Conservation (phyloP, 2,329 filamentous ascomycete genomes). For the Orbilia blumenaviensis region DNA sequence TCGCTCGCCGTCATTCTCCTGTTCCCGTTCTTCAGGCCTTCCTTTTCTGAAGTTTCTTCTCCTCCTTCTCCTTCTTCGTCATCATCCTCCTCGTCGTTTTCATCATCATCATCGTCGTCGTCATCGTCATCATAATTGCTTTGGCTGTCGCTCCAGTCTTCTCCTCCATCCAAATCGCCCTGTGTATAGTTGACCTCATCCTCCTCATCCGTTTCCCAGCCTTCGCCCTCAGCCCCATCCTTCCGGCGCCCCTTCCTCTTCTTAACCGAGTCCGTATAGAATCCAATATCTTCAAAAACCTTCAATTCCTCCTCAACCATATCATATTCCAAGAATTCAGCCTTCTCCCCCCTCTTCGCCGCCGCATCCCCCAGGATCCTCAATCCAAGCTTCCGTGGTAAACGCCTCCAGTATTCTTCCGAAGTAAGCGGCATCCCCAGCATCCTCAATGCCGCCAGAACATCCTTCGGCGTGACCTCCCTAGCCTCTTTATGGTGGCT, state of each 20-base stretch:
- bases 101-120: not conserved
- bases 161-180: not conserved
- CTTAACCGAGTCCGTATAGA: not conserved
- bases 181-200: slow-evolving; percentile 5
- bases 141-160: not conserved
- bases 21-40: not conserved
- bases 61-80: not conserved
- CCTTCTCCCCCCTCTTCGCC: slow-evolving; percentile 6
- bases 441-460: slow-evolving; percentile 33
- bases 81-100: slow-evolving; percentile 2
- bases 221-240: not conserved
- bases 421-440: slow-evolving; percentile 47
- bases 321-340: slow-evolving; percentile 29
- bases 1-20: slow-evolving; percentile 6
- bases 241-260: not conserved
- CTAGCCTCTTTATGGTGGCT: not conserved
- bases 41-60: not conserved
- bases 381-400: slow-evolving; percentile 27
- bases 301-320: slow-evolving; percentile 37
- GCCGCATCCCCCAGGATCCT: slow-evolving; percentile 3
- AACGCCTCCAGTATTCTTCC: slow-evolving; percentile 47
- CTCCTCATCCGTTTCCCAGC: slow-evolving; percentile 46
- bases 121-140: slow-evolving; percentile 1
- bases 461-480: slow-evolving; percentile 20
- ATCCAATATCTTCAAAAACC: slow-evolving; percentile 32